Evolutionary conservation across 2,329 filamentous ascomycete genomes (phyloP).

Genomic region (Colletotrichum liriopes): DNA sequence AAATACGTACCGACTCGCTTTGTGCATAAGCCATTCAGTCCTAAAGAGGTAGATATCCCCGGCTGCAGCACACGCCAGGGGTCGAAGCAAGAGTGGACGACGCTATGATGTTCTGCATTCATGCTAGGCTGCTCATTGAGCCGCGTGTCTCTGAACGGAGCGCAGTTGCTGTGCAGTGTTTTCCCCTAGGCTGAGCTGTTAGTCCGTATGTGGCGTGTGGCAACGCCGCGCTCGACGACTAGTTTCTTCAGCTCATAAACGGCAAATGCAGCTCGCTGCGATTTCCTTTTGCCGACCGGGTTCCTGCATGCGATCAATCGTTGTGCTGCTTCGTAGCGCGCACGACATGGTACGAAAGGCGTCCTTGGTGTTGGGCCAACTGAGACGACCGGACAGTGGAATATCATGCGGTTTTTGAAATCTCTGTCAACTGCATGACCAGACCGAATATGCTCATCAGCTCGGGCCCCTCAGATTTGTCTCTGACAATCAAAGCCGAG

Average conservation of each 20-base stretch:
- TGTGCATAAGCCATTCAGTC: slow-evolving; percentile 5
- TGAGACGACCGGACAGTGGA: not conserved
- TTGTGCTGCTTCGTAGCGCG: not conserved
- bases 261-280: not conserved
- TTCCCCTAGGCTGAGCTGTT: not conserved
- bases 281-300: not conserved
- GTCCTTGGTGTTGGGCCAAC: not conserved
- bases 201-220: not conserved
- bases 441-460: not conserved
- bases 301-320: not conserved
- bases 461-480: too few species aligned
- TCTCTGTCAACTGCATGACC: not conserved
- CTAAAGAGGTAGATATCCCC: not conserved
- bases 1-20: slow-evolving; percentile 2
- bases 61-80: not conserved
- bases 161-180: not conserved
- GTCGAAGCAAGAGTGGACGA: not conserved
- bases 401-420: not conserved
- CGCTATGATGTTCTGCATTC: not conserved
- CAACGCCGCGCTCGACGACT: not conserved
- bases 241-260: not conserved
- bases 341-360: not conserved
- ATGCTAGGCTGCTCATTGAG: not conserved
- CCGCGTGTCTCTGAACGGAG: not conserved
- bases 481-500: too few species aligned